Evolutionary conservation across 2,329 filamentous ascomycete genomes (phyloP), one percentile per base, ranked within the genome.

Genomic region (Penicillium corylophilum): DNA sequence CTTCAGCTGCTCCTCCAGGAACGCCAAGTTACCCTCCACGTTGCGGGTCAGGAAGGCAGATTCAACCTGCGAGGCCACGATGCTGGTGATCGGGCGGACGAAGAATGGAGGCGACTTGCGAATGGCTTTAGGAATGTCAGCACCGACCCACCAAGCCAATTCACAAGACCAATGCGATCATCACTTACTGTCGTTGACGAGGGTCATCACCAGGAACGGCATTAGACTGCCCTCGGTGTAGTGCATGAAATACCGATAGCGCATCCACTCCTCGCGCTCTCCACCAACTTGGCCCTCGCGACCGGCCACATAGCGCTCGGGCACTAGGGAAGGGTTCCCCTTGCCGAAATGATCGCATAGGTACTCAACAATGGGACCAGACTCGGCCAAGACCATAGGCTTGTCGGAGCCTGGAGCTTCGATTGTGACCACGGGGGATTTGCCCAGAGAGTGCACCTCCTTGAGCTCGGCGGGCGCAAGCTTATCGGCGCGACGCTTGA

Each of bases 191-290:
- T 79, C 66, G 18, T 88, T 74, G 23, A 95, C 73, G 15, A 94
- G 66, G 13, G 78, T 74, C 55, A 89, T 71, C 1, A 92, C 72
- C 56, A 94, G 69, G 43, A 84, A 76, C 0, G 84, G 81, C 86
- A 95, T 94, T 55, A 96, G 73, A 54, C 83, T 89, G 10, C 92
- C 93, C 74, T 96, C 93, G 5, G 83, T 80, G 71, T 92, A 96
- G 69, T 96, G 88, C 79, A 96, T 82, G 60, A 83, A 84, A 67
- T 90, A 89, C 65, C 79, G 75, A 64, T 84, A 83, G 38, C 82
- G 75, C 64, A 83, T 65, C 79, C 81, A 86, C 54, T 76, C 73
- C 60, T 85, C 82, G 0, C 77, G 82, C 70, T 86, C 83, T 4
- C 74, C 80, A 6, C 81, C 80, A 13, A 83, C 66, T 26, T 79